Conservation (phyloP, 228 moss, liverwort and hornwort species). For the Sphagnum fallax region DNA sequence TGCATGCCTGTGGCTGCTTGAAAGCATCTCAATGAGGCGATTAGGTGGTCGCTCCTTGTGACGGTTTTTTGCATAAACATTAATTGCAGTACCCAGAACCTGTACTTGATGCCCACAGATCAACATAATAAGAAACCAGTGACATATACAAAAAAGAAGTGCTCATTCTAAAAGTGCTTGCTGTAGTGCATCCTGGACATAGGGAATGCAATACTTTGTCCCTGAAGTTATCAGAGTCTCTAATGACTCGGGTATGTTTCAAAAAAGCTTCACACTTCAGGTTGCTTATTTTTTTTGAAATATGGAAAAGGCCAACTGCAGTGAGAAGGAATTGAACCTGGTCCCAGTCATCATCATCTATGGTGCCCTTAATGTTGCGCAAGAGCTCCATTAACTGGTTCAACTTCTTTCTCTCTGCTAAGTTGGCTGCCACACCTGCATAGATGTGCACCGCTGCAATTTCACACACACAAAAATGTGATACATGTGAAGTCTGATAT, state of each 20-base stretch:
- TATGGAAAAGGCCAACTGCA: too few species aligned
- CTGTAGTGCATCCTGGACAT: too few species aligned
- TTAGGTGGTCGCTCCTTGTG: conserved; percentile 77
- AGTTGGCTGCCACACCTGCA: conserved; percentile 84
- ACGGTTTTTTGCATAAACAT: conserved; percentile 67
- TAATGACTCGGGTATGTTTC: too few species aligned
- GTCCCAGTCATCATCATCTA: conserved; percentile 91
- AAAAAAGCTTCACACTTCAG: too few species aligned
- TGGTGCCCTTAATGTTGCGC: conserved; percentile 77
- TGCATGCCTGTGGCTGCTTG: conserved; percentile 73
- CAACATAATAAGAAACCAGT: too few species aligned
- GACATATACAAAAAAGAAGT: too few species aligned
- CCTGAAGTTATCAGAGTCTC: too few species aligned
- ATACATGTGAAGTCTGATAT: too few species aligned
- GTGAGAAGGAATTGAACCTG: conserved; percentile 40
- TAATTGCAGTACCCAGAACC: conserved; percentile 97
- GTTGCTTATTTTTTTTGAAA: too few species aligned
- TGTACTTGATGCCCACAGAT: conserved; percentile 13
- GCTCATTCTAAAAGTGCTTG: too few species aligned
- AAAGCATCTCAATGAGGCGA: conserved; percentile 82
- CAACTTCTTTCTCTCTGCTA: conserved; percentile 79
- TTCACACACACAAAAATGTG: not conserved
- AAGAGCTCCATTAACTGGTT: conserved; percentile 69
- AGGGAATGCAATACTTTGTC: too few species aligned
- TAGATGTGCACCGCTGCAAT: conserved; percentile 91